A percentile compares a stretch with the other conserved stretches of the same genome.
phyloP scores from a whole-genome alignment of 768 basidiomycete species.

The Hypsizygus marmoreus region DNA sequence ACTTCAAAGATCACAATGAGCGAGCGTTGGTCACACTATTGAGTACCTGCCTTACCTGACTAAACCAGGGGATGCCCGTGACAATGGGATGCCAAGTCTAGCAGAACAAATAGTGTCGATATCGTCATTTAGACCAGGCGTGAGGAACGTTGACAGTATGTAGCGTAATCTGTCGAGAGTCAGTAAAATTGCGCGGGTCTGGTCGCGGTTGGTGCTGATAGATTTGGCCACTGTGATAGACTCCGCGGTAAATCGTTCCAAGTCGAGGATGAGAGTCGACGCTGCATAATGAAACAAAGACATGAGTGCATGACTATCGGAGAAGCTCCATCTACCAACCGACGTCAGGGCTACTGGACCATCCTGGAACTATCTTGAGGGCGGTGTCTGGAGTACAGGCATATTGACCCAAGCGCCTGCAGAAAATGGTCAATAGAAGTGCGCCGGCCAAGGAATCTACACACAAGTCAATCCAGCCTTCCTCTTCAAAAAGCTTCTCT shows the following conservation, averaged over 20 bases:
- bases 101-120: constrained; percentile 70
- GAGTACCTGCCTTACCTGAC: constrained; percentile 41
- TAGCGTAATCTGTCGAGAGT: constrained; percentile 58
- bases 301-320: no score
- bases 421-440: no score
- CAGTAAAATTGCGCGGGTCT: constrained; percentile 41
- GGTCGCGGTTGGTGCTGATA: constrained; percentile 47
- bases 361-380: no score
- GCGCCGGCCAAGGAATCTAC: constrained; percentile 17
- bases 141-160: constrained; percentile 65
- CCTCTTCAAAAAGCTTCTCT: constrained; percentile 70
- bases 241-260: constrained; percentile 54
- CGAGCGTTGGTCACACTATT: not conserved
- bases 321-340: no score
- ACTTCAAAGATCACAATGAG: constrained; percentile 27
- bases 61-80: constrained; percentile 45
- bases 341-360: no score
- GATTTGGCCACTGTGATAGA: constrained; percentile 51
- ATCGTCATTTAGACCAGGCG: constrained; percentile 67
- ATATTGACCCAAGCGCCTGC: no score
- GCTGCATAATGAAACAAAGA: constrained; percentile 41
- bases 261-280: constrained; percentile 48
- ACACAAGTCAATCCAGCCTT: constrained; percentile 77
- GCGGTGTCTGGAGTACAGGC: no score
- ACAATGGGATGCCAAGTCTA: constrained; percentile 50